These are phyloP conservation scores for Rauvolfia tetraphylla DNA, from an alignment of 257 asterid species.

Conservation along the genomic window DNA sequence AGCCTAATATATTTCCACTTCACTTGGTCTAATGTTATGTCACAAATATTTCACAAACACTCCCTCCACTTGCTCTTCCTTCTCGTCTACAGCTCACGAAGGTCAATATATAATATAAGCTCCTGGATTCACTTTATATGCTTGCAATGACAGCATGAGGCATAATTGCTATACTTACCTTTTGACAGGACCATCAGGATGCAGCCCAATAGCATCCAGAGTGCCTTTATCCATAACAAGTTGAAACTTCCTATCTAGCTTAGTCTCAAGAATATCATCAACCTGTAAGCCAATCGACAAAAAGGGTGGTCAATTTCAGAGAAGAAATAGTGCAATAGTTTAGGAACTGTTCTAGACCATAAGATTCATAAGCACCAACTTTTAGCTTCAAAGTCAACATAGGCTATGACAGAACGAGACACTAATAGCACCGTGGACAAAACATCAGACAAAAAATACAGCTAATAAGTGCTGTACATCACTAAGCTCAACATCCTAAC, in stretches of 20 bases:
- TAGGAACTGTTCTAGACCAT: neutral
- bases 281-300: slow-evolving; percentile 47
- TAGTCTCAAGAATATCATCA: slow-evolving; percentile 91
- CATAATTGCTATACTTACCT: slow-evolving; percentile 40
- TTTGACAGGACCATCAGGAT: slow-evolving; percentile 91
- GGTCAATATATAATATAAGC: neutral
- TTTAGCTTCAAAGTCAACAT: neutral
- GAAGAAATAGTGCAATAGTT: neutral
- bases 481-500: neutral
- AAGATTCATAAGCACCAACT: neutral
- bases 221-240: slow-evolving; percentile 94
- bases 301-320: slow-evolving; percentile 14
- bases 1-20: neutral
- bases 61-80: neutral
- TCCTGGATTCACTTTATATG: neutral
- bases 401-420: neutral
- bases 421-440: neutral
- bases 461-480: neutral
- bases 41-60: neutral
- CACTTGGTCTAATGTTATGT: neutral
- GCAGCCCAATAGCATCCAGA: slow-evolving; percentile 95
- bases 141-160: neutral
- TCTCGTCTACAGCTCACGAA: neutral
- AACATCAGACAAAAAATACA: neutral
- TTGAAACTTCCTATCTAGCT: slow-evolving; percentile 71